Evolutionary conservation across 2,329 filamentous ascomycete genomes (phyloP), one percentile per base, ranked within the genome.

Genomic region (Blastomyces parvus): DNA sequence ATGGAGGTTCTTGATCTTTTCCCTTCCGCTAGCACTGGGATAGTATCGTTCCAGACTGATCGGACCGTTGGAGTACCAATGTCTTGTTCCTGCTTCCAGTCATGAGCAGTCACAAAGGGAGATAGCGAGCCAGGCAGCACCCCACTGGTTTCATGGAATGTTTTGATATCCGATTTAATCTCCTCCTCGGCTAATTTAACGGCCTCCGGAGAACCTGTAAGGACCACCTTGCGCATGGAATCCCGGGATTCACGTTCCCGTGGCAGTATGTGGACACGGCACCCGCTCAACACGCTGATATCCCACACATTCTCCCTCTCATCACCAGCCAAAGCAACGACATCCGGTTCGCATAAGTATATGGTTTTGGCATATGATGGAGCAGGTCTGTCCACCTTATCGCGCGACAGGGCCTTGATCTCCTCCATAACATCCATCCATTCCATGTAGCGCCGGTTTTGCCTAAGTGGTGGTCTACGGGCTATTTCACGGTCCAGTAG

Each of bases 291-390:
- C 19, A 76, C 62, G 11, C 66, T 64, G 7, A 74, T 66, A 62
- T 71, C 71, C 71, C 72, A 77, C 8, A 77, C 69, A 63, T 78
- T 78, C 64, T 78, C 76, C 44, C 66, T 64, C 63, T 69, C 67
- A 3, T 70, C 66, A 6, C 76, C 76, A 17, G 69, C 66, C 52
- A 78, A 63, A 11, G 70, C 59, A 0, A 71, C 73, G 33, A 77
- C 66, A 0, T 72, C 74, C 60, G 73, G 71, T 61, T 78, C 75
- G 1, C 73, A 70, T 3, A 78, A 46, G 36, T 70, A 60, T 19
- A 77, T 63, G 58, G 72, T 70, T 65, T 72, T 73, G 33, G 71
- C 68, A 55, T 65, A 68, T 17, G 64, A 66, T 42, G 64, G 53
- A 22, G 30, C 67, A 46, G 61, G 67, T 3, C 42, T 53, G 44